Evolutionary conservation across 371 early-diverging fungal genomes (phyloP), one percentile per base, ranked within the genome.

Genomic region (Hamiltosporidium magnivora): DNA sequence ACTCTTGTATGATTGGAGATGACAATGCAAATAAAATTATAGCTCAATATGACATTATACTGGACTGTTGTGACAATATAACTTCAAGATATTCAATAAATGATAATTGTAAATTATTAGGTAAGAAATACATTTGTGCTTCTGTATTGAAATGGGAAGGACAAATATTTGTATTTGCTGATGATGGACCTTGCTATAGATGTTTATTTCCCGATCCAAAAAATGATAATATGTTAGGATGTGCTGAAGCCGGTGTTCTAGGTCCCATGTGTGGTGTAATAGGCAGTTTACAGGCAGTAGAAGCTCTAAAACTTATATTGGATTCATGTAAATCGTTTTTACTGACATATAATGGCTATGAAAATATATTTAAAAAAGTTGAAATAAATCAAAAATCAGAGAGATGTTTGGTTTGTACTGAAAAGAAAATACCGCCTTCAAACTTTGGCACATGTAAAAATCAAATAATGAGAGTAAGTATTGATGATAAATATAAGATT

Each of bases 81-180:
- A 36, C 61, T 1, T 52, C 69, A 0, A 68, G 83, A 56, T 82
- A 82, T 66, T 36, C 75, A 4, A 58, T 82, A 2, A 77, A 65
- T 44, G 83, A 80, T 63, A 63, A 40, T 40, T 71, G 69, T 43
- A 64, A 58, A 37, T 14, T 54, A 25, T 42, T 52, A 54, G 44
- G 58, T 1, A 78, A 75, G 56, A 70, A 61, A 43, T 70, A 73
- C 61, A 66, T 82, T 14, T 73, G 68, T 39, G 78, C 73, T 63
- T 80, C 80, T 40, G 77, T 79, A 14, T 62, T 82, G 11, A 46
- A 70, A 42, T 82, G 76, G 77, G 76, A 77, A 56, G 83, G 83
- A n/a, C 71, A 78, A 58, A 54, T 82, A 11, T 80, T 70, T 61
- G 58, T 63, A 2, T 54, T 77, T 36, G 37, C 52, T 14, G 44